phyloP scores from a whole-genome alignment of 495 filamentous ascomycete genomes.

The Aspergillus asperescens region DNA sequence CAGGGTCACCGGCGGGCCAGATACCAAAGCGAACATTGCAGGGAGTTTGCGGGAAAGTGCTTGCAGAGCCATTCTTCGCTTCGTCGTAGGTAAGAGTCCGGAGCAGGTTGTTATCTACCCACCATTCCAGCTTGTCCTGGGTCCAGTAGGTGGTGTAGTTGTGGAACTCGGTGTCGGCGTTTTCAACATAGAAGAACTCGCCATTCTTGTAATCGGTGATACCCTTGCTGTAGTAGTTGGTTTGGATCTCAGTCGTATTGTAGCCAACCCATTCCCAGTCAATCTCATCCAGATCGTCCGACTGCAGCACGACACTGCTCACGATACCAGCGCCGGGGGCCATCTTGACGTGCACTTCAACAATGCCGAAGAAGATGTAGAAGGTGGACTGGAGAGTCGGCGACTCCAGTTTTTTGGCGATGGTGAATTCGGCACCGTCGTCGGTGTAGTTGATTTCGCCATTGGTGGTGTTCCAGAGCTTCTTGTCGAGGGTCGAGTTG shows the following conservation, averaged over 20 bases:
- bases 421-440: slow-evolving; percentile 62
- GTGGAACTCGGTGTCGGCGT: slow-evolving; percentile 62
- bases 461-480: slow-evolving; percentile 60
- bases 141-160: slow-evolving; percentile 94
- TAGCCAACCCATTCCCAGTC: slow-evolving; percentile 69
- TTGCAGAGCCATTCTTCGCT: slow-evolving; percentile 41
- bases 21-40: slow-evolving; percentile 81
- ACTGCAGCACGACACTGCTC: slow-evolving; percentile 79
- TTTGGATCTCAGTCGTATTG: slow-evolving; percentile 61
- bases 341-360: slow-evolving; percentile 66
- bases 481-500: slow-evolving; percentile 47
- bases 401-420: slow-evolving; percentile 59
- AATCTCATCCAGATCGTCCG: slow-evolving; percentile 89
- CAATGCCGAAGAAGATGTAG: slow-evolving; percentile 80
- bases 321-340: slow-evolving; percentile 70
- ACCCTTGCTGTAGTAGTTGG: slow-evolving; percentile 94
- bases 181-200: slow-evolving; percentile 53
- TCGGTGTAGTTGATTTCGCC: slow-evolving; percentile 51
- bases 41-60: slow-evolving; percentile 81
- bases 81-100: slow-evolving; percentile 58
- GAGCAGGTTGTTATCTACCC: slow-evolving; percentile 64
- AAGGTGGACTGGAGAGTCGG: slow-evolving; percentile 70
- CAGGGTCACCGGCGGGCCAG: slow-evolving; percentile 80
- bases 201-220: slow-evolving; percentile 67
- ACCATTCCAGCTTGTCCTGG: slow-evolving; percentile 69